Evolutionary conservation across 805 yeast species (phyloP).

Genomic region (Hanseniaspora lindneri): DNA sequence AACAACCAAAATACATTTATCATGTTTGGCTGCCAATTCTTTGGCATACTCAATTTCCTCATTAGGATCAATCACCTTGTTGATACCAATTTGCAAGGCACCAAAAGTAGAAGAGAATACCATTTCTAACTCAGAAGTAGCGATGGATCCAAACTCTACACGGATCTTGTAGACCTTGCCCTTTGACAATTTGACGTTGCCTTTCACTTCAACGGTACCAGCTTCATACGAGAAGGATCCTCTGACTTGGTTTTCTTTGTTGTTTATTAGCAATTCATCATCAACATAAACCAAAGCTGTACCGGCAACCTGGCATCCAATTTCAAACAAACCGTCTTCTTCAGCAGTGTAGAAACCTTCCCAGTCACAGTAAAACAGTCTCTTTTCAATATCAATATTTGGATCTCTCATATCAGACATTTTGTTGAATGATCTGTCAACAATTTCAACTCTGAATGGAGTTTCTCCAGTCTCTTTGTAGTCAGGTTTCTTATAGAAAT

Average conservation of each 20-base stretch:
- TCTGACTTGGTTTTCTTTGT: slow-evolving; percentile 38
- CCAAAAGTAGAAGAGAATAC: slow-evolving; percentile 29
- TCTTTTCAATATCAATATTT: slow-evolving; percentile 19
- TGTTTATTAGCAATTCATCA: slow-evolving; percentile 43
- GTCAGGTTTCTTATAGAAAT: slow-evolving; percentile 14
- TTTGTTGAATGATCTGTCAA: slow-evolving; percentile 19
- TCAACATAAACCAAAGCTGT: slow-evolving; percentile 45
- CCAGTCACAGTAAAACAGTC: slow-evolving; percentile 34
- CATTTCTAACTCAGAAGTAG: slow-evolving; percentile 26
- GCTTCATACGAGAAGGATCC: slow-evolving; percentile 43
- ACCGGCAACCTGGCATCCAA: slow-evolving; percentile 44
- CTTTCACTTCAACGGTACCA: slow-evolving; percentile 44
- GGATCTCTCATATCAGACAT: slow-evolving; percentile 27
- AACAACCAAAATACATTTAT: slow-evolving; percentile 40
- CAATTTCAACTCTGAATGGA: slow-evolving; percentile 24
- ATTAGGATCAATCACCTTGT: slow-evolving; percentile 24
- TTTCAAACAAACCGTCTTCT: slow-evolving; percentile 37
- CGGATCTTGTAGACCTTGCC: slow-evolving; percentile 37
- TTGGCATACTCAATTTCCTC: slow-evolving; percentile 35
- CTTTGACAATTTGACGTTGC: slow-evolving; percentile 30
- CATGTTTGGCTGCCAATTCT: slow-evolving; percentile 38
- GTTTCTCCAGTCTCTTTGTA: slow-evolving; percentile 17
- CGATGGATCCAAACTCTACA: slow-evolving; percentile 41
- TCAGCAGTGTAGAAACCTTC: slow-evolving; percentile 38
- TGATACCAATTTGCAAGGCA: slow-evolving; percentile 29